These are phyloP conservation scores for Apophysomyces ossiformis DNA, from an alignment of 371 early-diverging fungal genomes.

Conservation along the genomic window DNA sequence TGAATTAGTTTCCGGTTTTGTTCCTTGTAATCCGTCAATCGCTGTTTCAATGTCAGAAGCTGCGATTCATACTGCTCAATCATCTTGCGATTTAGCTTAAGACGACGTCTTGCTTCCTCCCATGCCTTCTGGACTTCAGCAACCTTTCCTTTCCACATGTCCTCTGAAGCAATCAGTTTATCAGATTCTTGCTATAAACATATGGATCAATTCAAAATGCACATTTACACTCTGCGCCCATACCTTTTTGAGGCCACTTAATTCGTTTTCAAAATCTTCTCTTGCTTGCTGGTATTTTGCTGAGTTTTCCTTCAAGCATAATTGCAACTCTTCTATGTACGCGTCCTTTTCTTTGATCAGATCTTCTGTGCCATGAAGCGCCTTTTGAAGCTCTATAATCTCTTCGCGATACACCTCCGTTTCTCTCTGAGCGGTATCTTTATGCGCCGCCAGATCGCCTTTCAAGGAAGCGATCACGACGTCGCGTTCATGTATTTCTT, in stretches of 20 bases:
- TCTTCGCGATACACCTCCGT: constrained; percentile 37
- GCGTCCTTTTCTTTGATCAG: constrained; percentile 29
- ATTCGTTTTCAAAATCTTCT: constrained; percentile 18
- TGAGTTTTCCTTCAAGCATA: constrained; percentile 14
- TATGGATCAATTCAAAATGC: too few relatives aligned
- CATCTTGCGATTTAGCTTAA: background rate
- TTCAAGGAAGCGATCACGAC: constrained; percentile 43
- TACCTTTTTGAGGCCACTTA: constrained; percentile 29
- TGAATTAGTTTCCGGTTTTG: constrained; percentile 26
- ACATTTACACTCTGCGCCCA: constrained; percentile 7
- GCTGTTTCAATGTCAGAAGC: constrained; percentile 30
- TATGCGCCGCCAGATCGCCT: constrained; percentile 38
- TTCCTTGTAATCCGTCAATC: constrained; percentile 21
- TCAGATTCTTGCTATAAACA: too few relatives aligned
- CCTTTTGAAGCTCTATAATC: constrained; percentile 34
- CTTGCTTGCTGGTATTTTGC: constrained; percentile 18
- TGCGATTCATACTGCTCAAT: background rate
- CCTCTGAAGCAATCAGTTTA: too few relatives aligned
- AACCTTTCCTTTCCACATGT: too few relatives aligned
- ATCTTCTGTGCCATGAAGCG: constrained; percentile 12
- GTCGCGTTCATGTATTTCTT: constrained; percentile 40
- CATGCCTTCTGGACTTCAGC: background rate
- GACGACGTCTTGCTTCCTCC: constrained; percentile 17
- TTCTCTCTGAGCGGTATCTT: constrained; percentile 42
- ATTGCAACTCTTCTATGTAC: constrained; percentile 21